phyloP scores from a whole-genome alignment of 73 alveolate species.

The Blepharisma stoltei region DNA sequence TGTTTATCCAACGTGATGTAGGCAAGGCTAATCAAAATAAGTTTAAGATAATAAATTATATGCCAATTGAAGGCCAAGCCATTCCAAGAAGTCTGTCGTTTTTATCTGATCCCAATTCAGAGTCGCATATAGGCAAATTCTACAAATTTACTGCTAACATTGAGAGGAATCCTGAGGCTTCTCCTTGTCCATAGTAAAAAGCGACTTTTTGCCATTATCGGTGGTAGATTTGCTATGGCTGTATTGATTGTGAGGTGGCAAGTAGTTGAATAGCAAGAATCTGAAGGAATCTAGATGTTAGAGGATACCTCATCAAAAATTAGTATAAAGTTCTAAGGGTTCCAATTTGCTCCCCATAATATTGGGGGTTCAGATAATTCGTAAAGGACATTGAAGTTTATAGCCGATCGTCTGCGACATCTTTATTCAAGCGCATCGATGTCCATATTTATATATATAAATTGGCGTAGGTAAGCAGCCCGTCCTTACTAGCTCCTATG shows the following conservation, averaged over 20 bases:
- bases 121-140: constrained; percentile 41
- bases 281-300: constrained; percentile 73
- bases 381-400: constrained; percentile 28
- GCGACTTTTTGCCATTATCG: constrained; percentile 50
- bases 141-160: constrained; percentile 45
- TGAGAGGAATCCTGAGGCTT: constrained; percentile 50
- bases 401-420: too few species aligned
- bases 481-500: too few species aligned
- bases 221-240: constrained; percentile 45
- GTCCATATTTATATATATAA: too few species aligned
- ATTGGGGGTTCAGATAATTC: constrained; percentile 73
- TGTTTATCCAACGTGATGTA: constrained; percentile 36
- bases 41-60: constrained; percentile 51
- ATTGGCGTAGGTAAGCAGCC: too few species aligned
- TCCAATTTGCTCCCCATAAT: constrained; percentile 78
- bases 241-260: constrained; percentile 54
- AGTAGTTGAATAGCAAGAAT: constrained; percentile 45
- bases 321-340: constrained; percentile 54
- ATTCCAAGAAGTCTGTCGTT: constrained; percentile 71
- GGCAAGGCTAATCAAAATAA: constrained; percentile 51
- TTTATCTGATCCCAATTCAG: constrained; percentile 48
- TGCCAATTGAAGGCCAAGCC: constrained; percentile 52
- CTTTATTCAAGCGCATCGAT: too few species aligned
- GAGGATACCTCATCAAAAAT: constrained; percentile 88
- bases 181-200: constrained; percentile 63